phyloP scores from a whole-genome alignment of 176 grass and related monocot species.

The Saccharum spontaneum region DNA sequence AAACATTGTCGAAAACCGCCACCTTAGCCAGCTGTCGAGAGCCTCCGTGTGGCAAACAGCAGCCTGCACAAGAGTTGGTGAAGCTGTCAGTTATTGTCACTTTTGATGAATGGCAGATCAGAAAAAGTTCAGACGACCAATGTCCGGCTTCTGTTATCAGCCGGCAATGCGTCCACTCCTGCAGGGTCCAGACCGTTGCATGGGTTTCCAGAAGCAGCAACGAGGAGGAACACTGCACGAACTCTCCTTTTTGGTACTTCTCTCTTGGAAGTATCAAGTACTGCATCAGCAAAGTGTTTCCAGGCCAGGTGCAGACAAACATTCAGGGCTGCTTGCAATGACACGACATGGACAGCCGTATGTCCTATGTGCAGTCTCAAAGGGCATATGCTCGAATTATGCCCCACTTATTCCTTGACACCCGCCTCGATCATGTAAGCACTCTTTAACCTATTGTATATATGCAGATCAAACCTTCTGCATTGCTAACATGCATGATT shows the following conservation, averaged over 20 bases:
- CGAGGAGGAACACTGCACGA: not conserved
- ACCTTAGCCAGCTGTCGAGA: not conserved
- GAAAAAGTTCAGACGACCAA: no score
- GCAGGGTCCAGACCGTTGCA: no score
- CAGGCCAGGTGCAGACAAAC: conserved; percentile 38
- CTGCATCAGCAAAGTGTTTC: no score
- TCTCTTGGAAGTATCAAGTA: conserved; percentile 30
- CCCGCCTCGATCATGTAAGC: conserved; percentile 32
- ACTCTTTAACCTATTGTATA: conserved; percentile 20
- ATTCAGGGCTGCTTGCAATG: conserved; percentile 21
- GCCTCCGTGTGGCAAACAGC: not conserved
- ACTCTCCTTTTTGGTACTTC: not conserved
- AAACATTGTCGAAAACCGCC: not conserved
- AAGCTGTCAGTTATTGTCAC: no score
- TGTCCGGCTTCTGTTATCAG: not conserved
- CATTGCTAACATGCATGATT: not conserved
- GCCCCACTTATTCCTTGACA: conserved; percentile 35
- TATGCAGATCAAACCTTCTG: not conserved
- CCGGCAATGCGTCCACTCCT: no score
- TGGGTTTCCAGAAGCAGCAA: no score
- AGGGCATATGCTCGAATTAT: conserved; percentile 48
- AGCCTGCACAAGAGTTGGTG: no score
- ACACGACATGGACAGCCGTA: conserved; percentile 5
- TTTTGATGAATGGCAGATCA: no score
- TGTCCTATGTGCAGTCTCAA: conserved; percentile 39